These are phyloP conservation scores for Bruguiera sexangula DNA, from an alignment of 345 rosid genomes.

Conservation along the genomic window DNA sequence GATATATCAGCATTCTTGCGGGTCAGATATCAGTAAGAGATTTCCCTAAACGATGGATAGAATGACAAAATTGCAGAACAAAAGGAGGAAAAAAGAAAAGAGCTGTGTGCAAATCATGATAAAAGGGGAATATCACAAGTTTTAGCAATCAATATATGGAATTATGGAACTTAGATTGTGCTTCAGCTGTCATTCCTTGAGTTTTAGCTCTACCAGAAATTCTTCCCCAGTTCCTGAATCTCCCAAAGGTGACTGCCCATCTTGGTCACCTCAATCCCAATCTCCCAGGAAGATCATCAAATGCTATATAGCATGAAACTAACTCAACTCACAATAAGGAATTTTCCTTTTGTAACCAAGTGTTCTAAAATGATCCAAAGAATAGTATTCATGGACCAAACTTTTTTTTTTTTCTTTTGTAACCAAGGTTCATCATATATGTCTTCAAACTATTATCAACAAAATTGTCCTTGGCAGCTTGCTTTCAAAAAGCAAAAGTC, in stretches of 20 bases:
- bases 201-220: background rate
- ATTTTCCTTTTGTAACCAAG: background rate
- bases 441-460: background rate
- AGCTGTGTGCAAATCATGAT: background rate
- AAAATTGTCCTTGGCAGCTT: background rate
- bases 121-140: background rate
- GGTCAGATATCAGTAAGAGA: background rate
- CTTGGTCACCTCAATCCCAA: background rate
- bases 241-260: conserved; percentile 1
- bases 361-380: no score
- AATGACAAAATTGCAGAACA: background rate
- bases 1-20: background rate
- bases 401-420: background rate
- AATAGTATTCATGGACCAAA: background rate
- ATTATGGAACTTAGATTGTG: background rate
- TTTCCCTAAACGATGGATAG: background rate
- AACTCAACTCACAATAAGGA: background rate
- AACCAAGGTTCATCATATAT: background rate
- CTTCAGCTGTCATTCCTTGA: background rate
- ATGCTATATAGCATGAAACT: background rate
- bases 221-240: background rate
- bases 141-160: background rate
- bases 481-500: background rate
- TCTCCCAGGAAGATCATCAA: background rate
- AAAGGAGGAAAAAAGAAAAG: background rate